These are phyloP conservation scores for Capronia americana DNA, from an alignment of 2,329 filamentous ascomycete genomes.

Conservation along the genomic window DNA sequence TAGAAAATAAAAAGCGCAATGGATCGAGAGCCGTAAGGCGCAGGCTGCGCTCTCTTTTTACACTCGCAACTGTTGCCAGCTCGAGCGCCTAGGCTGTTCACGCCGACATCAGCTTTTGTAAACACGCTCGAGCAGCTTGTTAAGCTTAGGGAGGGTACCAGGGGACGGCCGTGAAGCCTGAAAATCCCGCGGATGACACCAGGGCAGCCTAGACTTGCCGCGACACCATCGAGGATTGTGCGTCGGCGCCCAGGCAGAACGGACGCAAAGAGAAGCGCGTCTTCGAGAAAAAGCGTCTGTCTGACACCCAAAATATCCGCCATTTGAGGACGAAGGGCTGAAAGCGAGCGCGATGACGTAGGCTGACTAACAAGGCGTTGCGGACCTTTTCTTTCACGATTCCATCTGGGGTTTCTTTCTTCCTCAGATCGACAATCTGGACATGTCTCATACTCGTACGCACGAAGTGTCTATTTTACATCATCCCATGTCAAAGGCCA, in stretches of 20 bases:
- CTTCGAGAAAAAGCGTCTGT: background rate
- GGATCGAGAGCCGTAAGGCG: background rate
- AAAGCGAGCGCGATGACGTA: background rate
- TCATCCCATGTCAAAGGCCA: background rate
- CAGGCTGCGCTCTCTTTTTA: background rate
- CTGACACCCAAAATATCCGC: background rate
- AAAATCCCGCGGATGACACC: slow-evolving; percentile 20
- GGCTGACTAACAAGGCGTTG: background rate
- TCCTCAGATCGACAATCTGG: background rate
- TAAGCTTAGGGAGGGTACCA: slow-evolving; percentile 3
- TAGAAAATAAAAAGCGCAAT: background rate
- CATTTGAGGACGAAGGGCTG: background rate
- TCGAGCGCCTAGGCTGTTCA: background rate
- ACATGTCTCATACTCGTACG: background rate
- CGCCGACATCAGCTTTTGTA: background rate
- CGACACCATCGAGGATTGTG: background rate
- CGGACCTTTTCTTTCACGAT: background rate
- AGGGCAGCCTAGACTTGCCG: slow-evolving; percentile 11
- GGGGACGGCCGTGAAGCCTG: slow-evolving; percentile 8
- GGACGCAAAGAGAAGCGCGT: background rate
- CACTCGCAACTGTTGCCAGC: background rate
- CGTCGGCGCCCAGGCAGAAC: background rate
- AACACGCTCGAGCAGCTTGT: background rate
- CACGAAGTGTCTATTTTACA: background rate
- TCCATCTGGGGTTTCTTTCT: slow-evolving; percentile 18